Evolutionary conservation across 208 protist genomes (phyloP).

Genomic region (Acanthamoeba sp.): DNA sequence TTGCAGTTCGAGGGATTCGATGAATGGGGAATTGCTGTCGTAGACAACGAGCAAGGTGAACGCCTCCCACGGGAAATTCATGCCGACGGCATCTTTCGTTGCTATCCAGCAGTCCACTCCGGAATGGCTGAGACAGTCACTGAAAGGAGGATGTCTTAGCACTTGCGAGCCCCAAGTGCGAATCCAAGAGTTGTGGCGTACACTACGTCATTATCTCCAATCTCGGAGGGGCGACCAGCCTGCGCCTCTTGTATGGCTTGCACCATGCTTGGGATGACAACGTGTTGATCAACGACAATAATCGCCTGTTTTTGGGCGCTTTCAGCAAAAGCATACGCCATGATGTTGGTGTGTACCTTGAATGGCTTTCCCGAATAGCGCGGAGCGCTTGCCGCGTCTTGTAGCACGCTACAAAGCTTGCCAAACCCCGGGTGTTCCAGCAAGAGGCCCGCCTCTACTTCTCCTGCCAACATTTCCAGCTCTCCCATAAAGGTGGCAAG

Average conservation of each 20-base stretch:
- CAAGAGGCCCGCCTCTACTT: conserved; percentile 31
- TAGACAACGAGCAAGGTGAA: background rate
- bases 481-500: background rate
- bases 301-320: background rate
- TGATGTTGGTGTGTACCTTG: no score
- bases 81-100: background rate
- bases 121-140: background rate
- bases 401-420: background rate
- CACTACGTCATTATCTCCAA: background rate
- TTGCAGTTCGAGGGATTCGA: conserved; percentile 19
- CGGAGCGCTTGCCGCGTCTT: background rate
- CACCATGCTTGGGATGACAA: background rate
- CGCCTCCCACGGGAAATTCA: conserved; percentile 24
- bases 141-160: background rate
- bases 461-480: conserved; percentile 25
- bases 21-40: background rate
- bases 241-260: background rate
- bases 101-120: conserved; percentile 27
- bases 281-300: background rate
- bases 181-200: background rate
- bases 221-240: background rate
- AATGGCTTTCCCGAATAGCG: background rate
- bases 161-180: no score
- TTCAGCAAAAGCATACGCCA: background rate
- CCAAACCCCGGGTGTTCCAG: conserved; percentile 17